A percentile compares a stretch with the other conserved stretches of the same genome.
phyloP scores from a whole-genome alignment of 208 protist species.

The Trichomonas tenax region DNA sequence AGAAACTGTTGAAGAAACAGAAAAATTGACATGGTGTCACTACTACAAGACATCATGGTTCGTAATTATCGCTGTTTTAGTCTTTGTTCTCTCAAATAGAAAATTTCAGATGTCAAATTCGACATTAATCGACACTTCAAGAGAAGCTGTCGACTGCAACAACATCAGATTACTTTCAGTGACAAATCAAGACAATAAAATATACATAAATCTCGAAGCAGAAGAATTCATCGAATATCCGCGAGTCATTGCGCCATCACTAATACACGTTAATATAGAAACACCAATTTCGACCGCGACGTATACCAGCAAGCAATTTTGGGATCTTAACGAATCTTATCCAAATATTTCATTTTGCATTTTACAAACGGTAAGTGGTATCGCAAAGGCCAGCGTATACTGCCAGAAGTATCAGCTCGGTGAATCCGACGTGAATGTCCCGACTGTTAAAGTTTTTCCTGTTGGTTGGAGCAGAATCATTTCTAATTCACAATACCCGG shows the following conservation, averaged over 20 bases:
- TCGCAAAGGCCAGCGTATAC: background rate
- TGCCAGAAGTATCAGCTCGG: background rate
- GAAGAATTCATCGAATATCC: conserved; percentile 12
- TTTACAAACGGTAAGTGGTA: background rate
- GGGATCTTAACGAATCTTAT: background rate
- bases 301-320: background rate
- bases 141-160: background rate
- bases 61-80: background rate
- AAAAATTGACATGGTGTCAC: background rate
- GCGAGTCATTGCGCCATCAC: background rate
- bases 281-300: background rate
- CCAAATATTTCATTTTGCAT: background rate
- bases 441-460: background rate
- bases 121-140: background rate
- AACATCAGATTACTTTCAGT: background rate
- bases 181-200: background rate
- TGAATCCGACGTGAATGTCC: background rate
- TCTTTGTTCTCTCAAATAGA: background rate
- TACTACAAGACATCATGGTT: background rate
- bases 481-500: background rate
- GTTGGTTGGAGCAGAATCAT: background rate
- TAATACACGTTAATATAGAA: background rate
- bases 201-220: background rate
- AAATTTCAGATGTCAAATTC: background rate
- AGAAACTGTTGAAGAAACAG: background rate